Base-by-base conservation (phyloP, 2,329 filamentous ascomycete species). In the Cordyceps farinosa region DNA sequence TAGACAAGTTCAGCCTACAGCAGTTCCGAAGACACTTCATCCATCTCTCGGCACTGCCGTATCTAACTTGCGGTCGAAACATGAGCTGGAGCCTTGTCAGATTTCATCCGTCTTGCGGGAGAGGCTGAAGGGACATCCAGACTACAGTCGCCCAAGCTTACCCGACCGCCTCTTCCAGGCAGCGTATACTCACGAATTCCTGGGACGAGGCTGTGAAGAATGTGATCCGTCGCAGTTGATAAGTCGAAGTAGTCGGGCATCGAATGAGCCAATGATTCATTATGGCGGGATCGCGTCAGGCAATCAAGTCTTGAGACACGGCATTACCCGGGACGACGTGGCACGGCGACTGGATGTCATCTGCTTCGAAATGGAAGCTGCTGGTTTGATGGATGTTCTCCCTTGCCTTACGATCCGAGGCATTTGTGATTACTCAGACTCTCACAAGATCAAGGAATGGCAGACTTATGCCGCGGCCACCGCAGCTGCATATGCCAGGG, bases 331-430 rank as follows among this genome's bases (percentile, higher is more conserved):
- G 17, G 65, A 66, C 40, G 32, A 40, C 8, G 29, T 64, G 15
- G 47, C 64, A 15, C 40, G 30, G 11, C 42, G 60, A 3, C 30
- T 66, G 22, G 52, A 65, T n/a, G 60, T 65, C 1, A 45, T 69
- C 1, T 70, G 69, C 27, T 62, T 72, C 34, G 71, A 73, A 52
- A 72, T 68, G 70, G 69, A 71, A 29, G 68, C 68, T 1, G 71
- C 70, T 3, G 71, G 71, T 1, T 48, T 70, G 0, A 69, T 64
- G 65, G 65, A 67, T 3, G 60, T 63, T 0, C 65, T 75, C 3
- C 70, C 1, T 70, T 75, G 71, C 36, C 47, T 77, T 1, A 68
- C 72, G 0, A 73, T 78, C 29, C 69, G 74, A 5, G 75, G 76
- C 0, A 74, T 74, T 44, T 72, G 67, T 55, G 72, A 75, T 60